Evolutionary conservation across 495 filamentous ascomycete genomes (phyloP).

Genomic region (Bacidia gigantensis): DNA sequence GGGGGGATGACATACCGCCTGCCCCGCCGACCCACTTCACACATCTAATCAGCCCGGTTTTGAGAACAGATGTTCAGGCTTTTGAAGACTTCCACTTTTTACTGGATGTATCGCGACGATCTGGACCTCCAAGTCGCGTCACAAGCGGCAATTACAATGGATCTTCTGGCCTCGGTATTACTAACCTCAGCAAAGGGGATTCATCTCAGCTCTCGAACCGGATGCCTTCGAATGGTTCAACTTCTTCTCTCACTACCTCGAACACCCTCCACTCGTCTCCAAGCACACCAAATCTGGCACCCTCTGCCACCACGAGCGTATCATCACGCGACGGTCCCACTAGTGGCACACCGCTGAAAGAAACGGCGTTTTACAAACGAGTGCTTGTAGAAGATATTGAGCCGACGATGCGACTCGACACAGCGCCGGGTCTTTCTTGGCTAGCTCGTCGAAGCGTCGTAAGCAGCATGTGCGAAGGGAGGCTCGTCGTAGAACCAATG

Average conservation of each 20-base stretch:
- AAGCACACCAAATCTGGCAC: slow-evolving; percentile 17
- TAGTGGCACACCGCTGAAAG: slow-evolving; percentile 49
- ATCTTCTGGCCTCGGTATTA: slow-evolving; percentile 47
- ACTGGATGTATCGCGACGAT: slow-evolving; percentile 49
- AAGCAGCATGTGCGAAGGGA: slow-evolving; percentile 72
- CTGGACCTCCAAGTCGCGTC: slow-evolving; percentile 44
- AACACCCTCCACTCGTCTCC: slow-evolving; percentile 25
- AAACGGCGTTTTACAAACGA: slow-evolving; percentile 88
- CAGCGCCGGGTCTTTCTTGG: slow-evolving; percentile 84
- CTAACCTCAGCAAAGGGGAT: slow-evolving; percentile 28
- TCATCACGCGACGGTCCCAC: slow-evolving; percentile 21
- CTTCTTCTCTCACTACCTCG: slow-evolving; percentile 31
- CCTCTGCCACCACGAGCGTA: slow-evolving; percentile 16
- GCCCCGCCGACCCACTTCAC: slow-evolving; percentile 76
- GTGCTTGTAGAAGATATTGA: slow-evolving; percentile 81
- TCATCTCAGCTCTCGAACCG: slow-evolving; percentile 9
- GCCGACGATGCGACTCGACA: slow-evolving; percentile 78
- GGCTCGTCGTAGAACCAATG: slow-evolving; percentile 76
- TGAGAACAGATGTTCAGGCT: slow-evolving; percentile 64
- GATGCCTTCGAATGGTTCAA: slow-evolving; percentile 27
- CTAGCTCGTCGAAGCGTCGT: slow-evolving; percentile 73
- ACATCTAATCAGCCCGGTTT: slow-evolving; percentile 65
- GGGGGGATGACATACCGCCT: slow-evolving; percentile 48
- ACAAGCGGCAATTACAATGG: slow-evolving; percentile 57
- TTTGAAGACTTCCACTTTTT: slow-evolving; percentile 80